Conservation (phyloP, 208 protist species). For the Leishmania tarentolae region DNA sequence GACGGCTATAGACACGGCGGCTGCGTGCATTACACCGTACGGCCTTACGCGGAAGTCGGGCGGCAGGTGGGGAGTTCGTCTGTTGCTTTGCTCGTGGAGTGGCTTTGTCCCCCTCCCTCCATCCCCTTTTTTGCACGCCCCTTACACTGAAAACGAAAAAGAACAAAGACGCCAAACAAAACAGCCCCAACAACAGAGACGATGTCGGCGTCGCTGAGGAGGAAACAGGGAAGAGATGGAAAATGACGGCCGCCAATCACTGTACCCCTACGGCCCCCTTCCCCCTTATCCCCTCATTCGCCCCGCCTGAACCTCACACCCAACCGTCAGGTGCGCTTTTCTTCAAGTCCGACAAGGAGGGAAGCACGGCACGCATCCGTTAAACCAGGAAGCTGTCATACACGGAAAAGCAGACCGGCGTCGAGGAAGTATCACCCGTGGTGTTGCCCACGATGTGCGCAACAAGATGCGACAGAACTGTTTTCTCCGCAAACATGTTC, state of each 20-base stretch:
- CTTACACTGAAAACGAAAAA: background rate
- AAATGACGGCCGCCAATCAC: background rate
- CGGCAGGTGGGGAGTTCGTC: background rate
- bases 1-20: background rate
- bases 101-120: too few species aligned
- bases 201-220: too few species aligned
- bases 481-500: constrained; percentile 85
- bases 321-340: background rate
- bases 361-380: background rate
- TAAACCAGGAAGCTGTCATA: constrained; percentile 17
- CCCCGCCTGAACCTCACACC: background rate
- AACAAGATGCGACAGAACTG: constrained; percentile 49
- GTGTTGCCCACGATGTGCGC: constrained; percentile 31
- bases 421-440: background rate
- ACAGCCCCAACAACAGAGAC: background rate
- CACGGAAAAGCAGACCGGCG: constrained; percentile 11
- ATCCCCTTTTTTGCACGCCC: too few species aligned
- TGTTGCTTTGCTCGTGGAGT: background rate
- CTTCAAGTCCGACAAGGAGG: background rate
- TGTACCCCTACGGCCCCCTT: background rate
- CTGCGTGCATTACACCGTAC: background rate
- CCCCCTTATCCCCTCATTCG: background rate
- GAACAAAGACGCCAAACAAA: background rate
- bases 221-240: background rate
- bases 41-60: background rate